Percentiles rank a stretch among this genome's conserved stretches.
Evolutionary conservation across 2,329 filamentous ascomycete species (phyloP).

Genomic region (Bipolaris gigantea): DNA sequence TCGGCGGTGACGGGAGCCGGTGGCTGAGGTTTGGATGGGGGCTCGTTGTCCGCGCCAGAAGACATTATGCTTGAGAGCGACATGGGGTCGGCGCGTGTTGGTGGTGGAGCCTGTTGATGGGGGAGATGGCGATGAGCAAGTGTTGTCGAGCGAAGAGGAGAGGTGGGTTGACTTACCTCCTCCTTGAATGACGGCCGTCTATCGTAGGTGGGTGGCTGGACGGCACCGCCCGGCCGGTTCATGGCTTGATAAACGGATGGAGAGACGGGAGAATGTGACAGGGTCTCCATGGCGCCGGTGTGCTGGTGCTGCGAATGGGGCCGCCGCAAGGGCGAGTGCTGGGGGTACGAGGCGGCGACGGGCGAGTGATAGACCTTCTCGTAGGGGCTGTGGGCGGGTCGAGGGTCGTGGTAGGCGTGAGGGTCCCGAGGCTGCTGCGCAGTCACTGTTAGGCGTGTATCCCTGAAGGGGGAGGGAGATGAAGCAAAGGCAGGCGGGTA

Average conservation of each 20-base stretch:
- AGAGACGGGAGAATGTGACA: slow-evolving; percentile 45
- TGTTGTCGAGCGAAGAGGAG: background rate
- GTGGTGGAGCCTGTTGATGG: slow-evolving; percentile 57
- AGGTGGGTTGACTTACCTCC: slow-evolving; percentile 36
- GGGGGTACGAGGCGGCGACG: slow-evolving; percentile 35
- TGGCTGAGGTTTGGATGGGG: slow-evolving; percentile 56
- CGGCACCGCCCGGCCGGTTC: slow-evolving; percentile 33
- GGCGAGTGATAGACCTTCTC: slow-evolving; percentile 46
- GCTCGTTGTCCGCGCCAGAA: slow-evolving; percentile 74
- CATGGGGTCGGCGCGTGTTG: slow-evolving; percentile 87
- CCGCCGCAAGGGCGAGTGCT: slow-evolving; percentile 44
- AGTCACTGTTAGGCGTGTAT: slow-evolving; percentile 26
- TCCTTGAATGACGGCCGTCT: slow-evolving; percentile 39
- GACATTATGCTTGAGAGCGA: slow-evolving; percentile 94
- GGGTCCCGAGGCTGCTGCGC: slow-evolving; percentile 36
- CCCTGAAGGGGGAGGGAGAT: slow-evolving; percentile 7
- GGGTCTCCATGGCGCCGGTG: slow-evolving; percentile 38
- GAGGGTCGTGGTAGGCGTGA: slow-evolving; percentile 41
- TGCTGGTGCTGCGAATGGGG: slow-evolving; percentile 42
- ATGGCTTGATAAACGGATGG: slow-evolving; percentile 40
- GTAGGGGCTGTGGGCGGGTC: slow-evolving; percentile 38
- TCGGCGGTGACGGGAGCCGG: slow-evolving; percentile 32
- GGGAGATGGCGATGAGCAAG: slow-evolving; percentile 21
- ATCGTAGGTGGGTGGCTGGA: slow-evolving; percentile 38
- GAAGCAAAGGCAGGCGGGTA: background rate